Evolutionary conservation across 768 basidiomycete genomes (phyloP), one percentile per base, ranked within the genome.

Genomic region (Steccherinum ochraceum): DNA sequence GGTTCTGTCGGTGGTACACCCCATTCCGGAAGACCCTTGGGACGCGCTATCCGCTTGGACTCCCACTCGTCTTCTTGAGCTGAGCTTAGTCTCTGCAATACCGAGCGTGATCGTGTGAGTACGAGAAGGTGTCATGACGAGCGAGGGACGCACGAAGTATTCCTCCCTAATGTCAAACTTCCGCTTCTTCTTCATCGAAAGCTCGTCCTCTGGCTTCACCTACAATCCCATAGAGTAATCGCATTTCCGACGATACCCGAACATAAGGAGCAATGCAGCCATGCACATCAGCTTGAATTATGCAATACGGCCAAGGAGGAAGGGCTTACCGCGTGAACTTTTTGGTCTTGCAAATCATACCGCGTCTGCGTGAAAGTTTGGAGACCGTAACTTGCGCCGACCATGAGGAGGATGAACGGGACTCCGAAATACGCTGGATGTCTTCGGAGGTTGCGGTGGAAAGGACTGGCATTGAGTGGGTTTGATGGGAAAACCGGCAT

Each of bases 151-250:
- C 69, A 96, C 94, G 63, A 86, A 97, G 67, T 98, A 99, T 63
- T 96, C 94, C 64, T 97, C 95, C 49, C 91, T 74, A 16, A 96
- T 88, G 67, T 98, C 94, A 52, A 96, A 84, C 71, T 82, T 87
- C 70, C 84, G 86, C 68, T 85, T 76, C 62, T 75, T 79, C 55
- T 84, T 75, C 59, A 93, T 71, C 10, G 81, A 78, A 19, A 94
- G 73, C 55, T 89, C 86, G 57, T 93, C 81, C 63, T 93, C 85
- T 55, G 82, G 83, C 35, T 81, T 78, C 27, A 96, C 67, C 91
- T 83, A 46, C 4, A 48, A 43, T 5, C 7, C 41, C n/a, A 39
- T 11, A 30, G 23, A 27, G 10, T 27, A 13, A 25, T 10, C n/a
- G n/a, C n/a, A n/a, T n/a, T n/a, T n/a, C n/a, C n/a, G 25, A 24